A percentile compares a stretch with the other conserved stretches of the same genome.
These are phyloP conservation scores for Gossypium herbaceum DNA, from an alignment of 345 rosid genomes.

Conservation along the genomic window DNA sequence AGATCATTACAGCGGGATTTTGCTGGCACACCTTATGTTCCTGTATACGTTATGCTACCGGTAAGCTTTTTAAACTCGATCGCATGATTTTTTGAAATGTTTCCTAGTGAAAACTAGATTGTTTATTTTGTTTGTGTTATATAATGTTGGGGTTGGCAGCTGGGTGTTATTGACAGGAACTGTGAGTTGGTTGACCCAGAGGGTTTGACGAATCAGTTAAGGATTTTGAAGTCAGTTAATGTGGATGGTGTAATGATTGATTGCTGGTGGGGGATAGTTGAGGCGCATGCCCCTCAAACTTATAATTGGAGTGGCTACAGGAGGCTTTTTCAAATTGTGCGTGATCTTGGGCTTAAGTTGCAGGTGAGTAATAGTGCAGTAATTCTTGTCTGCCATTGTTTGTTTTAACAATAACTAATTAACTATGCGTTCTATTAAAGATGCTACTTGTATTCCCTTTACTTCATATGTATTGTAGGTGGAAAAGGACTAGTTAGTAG, in stretches of 20 bases:
- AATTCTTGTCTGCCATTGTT: not conserved
- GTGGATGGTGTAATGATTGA: constrained; percentile 90
- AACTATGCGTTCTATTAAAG: not conserved
- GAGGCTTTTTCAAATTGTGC: constrained; percentile 77
- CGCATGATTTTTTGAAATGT: not conserved
- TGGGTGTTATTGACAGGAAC: constrained; percentile 69
- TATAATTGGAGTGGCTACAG: constrained; percentile 87
- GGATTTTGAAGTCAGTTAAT: constrained; percentile 59
- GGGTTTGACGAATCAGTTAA: constrained; percentile 54
- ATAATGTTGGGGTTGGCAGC: constrained; percentile 35
- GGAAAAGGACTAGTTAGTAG: not conserved
- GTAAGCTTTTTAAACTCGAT: constrained; percentile 35
- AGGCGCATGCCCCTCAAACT: constrained; percentile 62
- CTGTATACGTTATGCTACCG: constrained; percentile 91
- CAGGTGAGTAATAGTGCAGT: constrained; percentile 40
- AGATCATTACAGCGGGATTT: constrained; percentile 67
- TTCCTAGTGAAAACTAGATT: not conserved
- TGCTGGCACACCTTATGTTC: constrained; percentile 69
- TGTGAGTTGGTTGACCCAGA: constrained; percentile 70
- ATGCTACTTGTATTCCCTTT: not conserved
- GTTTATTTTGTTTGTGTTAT: not conserved
- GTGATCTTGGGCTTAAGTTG: constrained; percentile 68
- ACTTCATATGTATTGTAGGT: not conserved
- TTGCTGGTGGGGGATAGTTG: constrained; percentile 99
- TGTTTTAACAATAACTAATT: not conserved